Base-by-base conservation (phyloP, 208 protist species). In the Kentomonas sorsogonicus region DNA sequence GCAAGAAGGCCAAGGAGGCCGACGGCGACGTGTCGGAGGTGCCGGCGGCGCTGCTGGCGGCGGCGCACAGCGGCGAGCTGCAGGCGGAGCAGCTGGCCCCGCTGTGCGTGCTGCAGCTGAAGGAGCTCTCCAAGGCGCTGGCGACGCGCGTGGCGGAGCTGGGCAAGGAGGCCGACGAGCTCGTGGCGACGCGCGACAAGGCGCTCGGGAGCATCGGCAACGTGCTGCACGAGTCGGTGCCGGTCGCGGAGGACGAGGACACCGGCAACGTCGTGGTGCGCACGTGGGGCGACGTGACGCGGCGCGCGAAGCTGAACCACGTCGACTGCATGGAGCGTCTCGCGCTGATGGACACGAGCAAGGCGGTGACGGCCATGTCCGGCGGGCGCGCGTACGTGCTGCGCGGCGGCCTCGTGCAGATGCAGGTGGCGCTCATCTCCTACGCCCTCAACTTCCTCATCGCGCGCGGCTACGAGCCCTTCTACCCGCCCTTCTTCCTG, bases 401-500 rank as follows among this genome's bases (percentile, higher is more conserved):
- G 11, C 98, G 85, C n/a, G 98, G 98, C 44, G 64, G 75, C 20
- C 95, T 97, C 41, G 95, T 99, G 26, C 76, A 96, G 52, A 79
- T 99, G 18, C 99, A 99, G 76, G 66, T 97, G 50, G 98, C 97
- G 23, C 77, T 99, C 45, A 95, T 99, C 60, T 87, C 96, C 36
- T 99, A 99, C 74, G 96, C 81, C n/a, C 53, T 99, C 20, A 68
- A 95, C 34, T 99, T 99, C 72, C 79, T 99, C 29, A 58, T 87
- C 0, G 66, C 77, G 27, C 83, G 80, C 34, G 86, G 82, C 40
- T 99, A 96, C 79, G 96, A 88, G 38, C 81, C 96, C 16, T 87
- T 99, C 34, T 97, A 99, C 55, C 97, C 98, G 15, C 99, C 99
- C 39, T 99, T 99, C 83, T 99, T 99, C 73, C 98, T 99, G 73